These are phyloP conservation scores for Syzygium syzygioides DNA, from an alignment of 441 rosid species.

Conservation along the genomic window DNA sequence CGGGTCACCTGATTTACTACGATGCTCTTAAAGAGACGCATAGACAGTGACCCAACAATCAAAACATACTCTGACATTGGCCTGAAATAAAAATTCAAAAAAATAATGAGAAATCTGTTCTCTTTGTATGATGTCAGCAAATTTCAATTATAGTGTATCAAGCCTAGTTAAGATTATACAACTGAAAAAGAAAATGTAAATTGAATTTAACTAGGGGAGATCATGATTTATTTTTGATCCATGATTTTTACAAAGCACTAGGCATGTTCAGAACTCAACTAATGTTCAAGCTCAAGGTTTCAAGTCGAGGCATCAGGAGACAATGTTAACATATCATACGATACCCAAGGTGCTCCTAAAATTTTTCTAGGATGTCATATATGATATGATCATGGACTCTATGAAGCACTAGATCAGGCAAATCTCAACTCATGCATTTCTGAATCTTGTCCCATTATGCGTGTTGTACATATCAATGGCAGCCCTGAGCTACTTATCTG, in stretches of 20 bases:
- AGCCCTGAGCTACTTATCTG: background rate
- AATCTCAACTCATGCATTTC: background rate
- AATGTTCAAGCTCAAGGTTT: background rate
- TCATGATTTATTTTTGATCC: background rate
- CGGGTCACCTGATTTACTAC: background rate
- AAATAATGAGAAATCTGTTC: background rate
- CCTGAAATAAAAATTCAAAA: constrained; percentile 7
- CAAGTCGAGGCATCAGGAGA: background rate
- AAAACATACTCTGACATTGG: constrained; percentile 26
- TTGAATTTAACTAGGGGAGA: background rate
- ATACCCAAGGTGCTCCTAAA: background rate
- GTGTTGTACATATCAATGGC: background rate
- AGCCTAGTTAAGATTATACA: background rate
- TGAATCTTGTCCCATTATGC: background rate
- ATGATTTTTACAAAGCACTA: background rate
- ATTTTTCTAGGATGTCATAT: background rate
- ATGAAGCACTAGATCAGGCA: background rate
- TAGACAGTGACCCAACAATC: constrained; percentile 12
- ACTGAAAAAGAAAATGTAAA: background rate
- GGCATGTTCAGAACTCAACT: background rate
- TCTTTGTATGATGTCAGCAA: background rate
- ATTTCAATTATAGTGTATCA: background rate
- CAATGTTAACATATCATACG: background rate
- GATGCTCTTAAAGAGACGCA: background rate
- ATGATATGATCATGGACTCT: background rate